Base-by-base conservation (phyloP, 75 land plant genomes). In the Ceratopteris richardii region DNA sequence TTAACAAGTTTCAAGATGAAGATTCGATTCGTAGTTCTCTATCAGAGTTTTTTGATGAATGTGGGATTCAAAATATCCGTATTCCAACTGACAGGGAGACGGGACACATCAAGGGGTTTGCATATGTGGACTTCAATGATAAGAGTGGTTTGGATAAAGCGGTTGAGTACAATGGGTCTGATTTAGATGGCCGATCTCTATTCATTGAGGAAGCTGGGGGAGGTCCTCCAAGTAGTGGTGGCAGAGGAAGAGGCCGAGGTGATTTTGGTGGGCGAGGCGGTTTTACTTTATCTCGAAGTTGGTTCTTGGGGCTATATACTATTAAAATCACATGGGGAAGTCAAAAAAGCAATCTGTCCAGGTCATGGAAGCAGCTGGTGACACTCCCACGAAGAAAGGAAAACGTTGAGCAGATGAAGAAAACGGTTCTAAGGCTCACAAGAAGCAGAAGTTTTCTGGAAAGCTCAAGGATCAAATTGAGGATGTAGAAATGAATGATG, bases 21-120 rank as follows among this genome's bases (percentile, higher is more conserved):
- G 78, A 82, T 9, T 48, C 80, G 71, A 66, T 82, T 46, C 76
- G 78, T 21, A 71, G 58, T 50, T 23, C 64, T 26, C 56, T 92
- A 28, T 58, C 69, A 26, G 80, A 92, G 62, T 70, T 74, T 51
- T 92, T 92, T 74, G 73, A 75, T 3, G 66, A 74, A 1, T 87
- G 93, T 65, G 97, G 97, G 33, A 66, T 88, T 24, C 47, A 59
- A 0, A 77, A 79, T 31, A 48, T 92, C 28, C 71, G 77, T 13
- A 42, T 92, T n/a, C 95, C 97, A 0, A 80, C 65, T 29, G 95
- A 92, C 55, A 69, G 71, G 21, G 90, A 92, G 23, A 68, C 79
- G 59, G 95, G 95, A 51, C 37, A 56, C 54, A 43, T 63, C 30
- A 92, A 88, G 39, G 97, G 97, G 97, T 71, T 71, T 51, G 73